Conservation (phyloP, 1,284 basidiomycete genomes). For the Grifola frondosa region DNA sequence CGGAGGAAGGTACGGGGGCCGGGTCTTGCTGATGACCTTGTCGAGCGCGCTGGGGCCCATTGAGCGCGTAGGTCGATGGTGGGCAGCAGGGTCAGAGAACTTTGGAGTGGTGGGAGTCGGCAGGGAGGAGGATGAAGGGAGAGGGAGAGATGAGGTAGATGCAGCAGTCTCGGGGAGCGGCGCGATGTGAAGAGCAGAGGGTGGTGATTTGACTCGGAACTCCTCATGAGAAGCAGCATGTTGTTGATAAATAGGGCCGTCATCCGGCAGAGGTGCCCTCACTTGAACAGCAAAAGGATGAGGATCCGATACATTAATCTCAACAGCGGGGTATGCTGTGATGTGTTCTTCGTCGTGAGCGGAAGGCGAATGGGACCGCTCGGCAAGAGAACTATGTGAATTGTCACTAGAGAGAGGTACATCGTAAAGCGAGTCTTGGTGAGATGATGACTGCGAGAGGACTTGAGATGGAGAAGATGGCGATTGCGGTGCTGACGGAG, state of each 20-base stretch:
- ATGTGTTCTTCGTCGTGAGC: conserved; percentile 13
- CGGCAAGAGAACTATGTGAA: conserved; percentile 42
- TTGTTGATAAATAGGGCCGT: conserved; percentile 12
- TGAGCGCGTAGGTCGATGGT: conserved; percentile 50
- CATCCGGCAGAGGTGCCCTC: conserved; percentile 8
- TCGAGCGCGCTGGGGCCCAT: conserved; percentile 67
- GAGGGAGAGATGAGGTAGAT: conserved; percentile 29
- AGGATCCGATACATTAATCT: conserved; percentile 46
- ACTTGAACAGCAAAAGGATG: conserved; percentile 27
- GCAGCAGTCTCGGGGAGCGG: conserved; percentile 11
- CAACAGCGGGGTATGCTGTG: conserved; percentile 41
- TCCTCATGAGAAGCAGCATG: conserved; percentile 13
- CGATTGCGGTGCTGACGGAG: conserved; percentile 22
- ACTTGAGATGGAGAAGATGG: conserved; percentile 20
- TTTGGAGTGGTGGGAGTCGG: conserved; percentile 21
- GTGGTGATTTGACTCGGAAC: conserved; percentile 9
- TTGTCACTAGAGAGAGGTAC: conserved; percentile 39
- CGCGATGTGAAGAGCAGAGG: conserved; percentile 16
- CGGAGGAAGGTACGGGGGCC: conserved; percentile 83
- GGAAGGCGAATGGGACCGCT: conserved; percentile 17
- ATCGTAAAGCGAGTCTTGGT: conserved; percentile 32
- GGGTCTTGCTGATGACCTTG: conserved; percentile 74
- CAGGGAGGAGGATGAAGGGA: conserved; percentile 20
- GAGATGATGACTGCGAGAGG: conserved; percentile 19
- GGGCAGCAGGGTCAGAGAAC: conserved; percentile 12